These are phyloP conservation scores for Calvatia gigantea DNA, from an alignment of 768 basidiomycete genomes.

Conservation along the genomic window DNA sequence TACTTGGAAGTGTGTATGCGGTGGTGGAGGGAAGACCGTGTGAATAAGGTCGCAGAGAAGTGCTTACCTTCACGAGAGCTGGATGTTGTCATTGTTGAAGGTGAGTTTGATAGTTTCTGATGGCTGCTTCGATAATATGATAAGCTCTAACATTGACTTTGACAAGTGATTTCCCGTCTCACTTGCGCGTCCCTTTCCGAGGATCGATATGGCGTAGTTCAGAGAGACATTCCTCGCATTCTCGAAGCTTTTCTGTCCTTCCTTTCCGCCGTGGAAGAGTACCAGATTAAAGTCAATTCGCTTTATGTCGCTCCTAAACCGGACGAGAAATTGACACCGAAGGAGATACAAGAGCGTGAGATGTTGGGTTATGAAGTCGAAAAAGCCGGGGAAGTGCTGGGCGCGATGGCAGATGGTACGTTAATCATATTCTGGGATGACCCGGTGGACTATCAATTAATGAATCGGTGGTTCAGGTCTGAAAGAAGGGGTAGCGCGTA, in stretches of 20 bases:
- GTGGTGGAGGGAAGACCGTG: conserved; percentile 61
- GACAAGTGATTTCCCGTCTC: conserved; percentile 60
- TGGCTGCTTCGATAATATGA: neutral
- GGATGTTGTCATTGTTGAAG: conserved; percentile 59
- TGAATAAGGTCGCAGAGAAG: conserved; percentile 48
- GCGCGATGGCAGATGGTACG: conserved; percentile 57
- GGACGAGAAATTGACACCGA: conserved; percentile 27
- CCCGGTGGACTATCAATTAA: neutral
- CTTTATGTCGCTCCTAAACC: conserved; percentile 34
- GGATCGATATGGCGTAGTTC: conserved; percentile 80
- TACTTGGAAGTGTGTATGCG: conserved; percentile 19
- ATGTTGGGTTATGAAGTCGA: conserved; percentile 46
- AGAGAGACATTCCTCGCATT: conserved; percentile 79
- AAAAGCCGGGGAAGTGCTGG: conserved; percentile 51
- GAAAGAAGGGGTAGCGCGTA: conserved; percentile 61
- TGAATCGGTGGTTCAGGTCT: conserved; percentile 39
- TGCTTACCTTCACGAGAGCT: conserved; percentile 59
- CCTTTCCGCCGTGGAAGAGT: conserved; percentile 63
- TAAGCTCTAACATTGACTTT: conserved; percentile 1
- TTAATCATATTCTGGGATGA: conserved; percentile 13
- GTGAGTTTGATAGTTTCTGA: conserved; percentile 29
- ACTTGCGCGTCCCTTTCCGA: conserved; percentile 72
- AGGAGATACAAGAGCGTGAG: conserved; percentile 36
- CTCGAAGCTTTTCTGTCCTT: conserved; percentile 73
- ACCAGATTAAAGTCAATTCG: conserved; percentile 49